Evolutionary conservation across 2,329 filamentous ascomycete species (phyloP), one percentile per base, ranked within the genome.

Genomic region (Hypoxylon sp.): DNA sequence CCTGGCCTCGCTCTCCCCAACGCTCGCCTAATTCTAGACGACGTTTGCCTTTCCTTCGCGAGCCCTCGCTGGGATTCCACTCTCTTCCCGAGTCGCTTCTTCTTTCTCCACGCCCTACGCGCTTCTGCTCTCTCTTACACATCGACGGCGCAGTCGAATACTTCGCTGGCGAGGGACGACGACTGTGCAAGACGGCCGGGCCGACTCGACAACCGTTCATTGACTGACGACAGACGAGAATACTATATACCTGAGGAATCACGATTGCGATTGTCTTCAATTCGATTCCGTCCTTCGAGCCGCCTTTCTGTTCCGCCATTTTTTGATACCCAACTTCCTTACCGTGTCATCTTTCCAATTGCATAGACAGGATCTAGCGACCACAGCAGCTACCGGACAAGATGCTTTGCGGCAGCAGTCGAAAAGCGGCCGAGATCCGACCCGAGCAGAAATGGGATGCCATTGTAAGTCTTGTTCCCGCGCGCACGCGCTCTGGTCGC

Each of bases 391-490:
- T 40, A 62, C 53, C 41, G 31, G 23, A 45, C 73, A 83, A 70
- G 46, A 92, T 92, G 89, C 81, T 83, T 66, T 90, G 87, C 71
- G 79, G 84, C 67, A 83, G 85, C 66, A 77, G 82, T 48, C 79
- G 80, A 55, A 89, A 89, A 72, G 73, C 80, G 71, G 83, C 81
- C 65, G 82, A 88, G 62, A 83, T 94, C 62, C 82, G 85, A 62
- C 87, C 90, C 58, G 94, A 97, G 76, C 91, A 95, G 78, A 90
- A 92, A 81, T 98, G 94, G 94, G 91, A 93, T 70, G 96, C 93
- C 73, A 93, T 98, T 73, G 90, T 92, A 78, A 72, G 88, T 77
- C 52, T 38, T 31, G 3, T 52, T 56, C 6, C 18, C 48, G 27
- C 23, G 2, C 20, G 17, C 11, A n/a, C n/a, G 7, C 10, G 10